Percentiles rank a stretch among this genome's conserved stretches.
Conservation (phyloP, 176 grass and related monocot species). For the Phyllostachys edulis region DNA sequence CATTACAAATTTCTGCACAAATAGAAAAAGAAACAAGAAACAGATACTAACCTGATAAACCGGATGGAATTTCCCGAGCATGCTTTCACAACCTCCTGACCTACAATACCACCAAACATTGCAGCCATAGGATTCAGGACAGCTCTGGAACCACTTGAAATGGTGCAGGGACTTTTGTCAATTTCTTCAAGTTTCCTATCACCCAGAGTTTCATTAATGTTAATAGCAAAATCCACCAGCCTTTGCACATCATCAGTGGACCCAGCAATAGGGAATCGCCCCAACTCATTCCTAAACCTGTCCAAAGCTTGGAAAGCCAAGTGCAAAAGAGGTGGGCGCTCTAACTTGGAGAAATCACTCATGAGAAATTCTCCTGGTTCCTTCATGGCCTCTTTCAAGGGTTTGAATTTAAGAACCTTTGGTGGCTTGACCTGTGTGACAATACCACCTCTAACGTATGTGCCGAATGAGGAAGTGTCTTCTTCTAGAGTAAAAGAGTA, state of each 20-base stretch:
- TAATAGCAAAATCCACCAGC: constrained; percentile 52
- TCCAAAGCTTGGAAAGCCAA: constrained; percentile 90
- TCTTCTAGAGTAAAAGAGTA: constrained; percentile 87
- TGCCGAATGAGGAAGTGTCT: constrained; percentile 73
- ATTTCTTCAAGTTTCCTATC: constrained; percentile 67
- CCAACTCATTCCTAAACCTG: constrained; percentile 59
- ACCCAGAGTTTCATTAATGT: constrained; percentile 63
- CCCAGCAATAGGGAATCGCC: constrained; percentile 66
- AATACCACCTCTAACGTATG: constrained; percentile 77
- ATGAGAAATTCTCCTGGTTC: constrained; percentile 79
- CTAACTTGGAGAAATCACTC: constrained; percentile 82
- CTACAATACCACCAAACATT: constrained; percentile 92
- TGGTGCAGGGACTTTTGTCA: constrained; percentile 69
- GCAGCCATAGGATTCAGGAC: constrained; percentile 92
- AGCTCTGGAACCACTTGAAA: constrained; percentile 77
- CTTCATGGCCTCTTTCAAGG: constrained; percentile 76
- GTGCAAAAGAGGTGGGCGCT: constrained; percentile 76
- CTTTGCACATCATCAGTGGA: constrained; percentile 64
- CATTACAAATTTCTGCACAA: not conserved
- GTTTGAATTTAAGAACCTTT: constrained; percentile 77
- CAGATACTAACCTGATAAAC: constrained; percentile 67
- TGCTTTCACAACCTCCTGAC: constrained; percentile 89
- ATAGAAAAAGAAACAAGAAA: not conserved
- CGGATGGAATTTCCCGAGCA: constrained; percentile 94
- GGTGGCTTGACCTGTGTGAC: constrained; percentile 90